A percentile compares a stretch with the other conserved stretches of the same genome.
Evolutionary conservation across 805 yeast species (phyloP).

Genomic region (Yarrowia porcina): DNA sequence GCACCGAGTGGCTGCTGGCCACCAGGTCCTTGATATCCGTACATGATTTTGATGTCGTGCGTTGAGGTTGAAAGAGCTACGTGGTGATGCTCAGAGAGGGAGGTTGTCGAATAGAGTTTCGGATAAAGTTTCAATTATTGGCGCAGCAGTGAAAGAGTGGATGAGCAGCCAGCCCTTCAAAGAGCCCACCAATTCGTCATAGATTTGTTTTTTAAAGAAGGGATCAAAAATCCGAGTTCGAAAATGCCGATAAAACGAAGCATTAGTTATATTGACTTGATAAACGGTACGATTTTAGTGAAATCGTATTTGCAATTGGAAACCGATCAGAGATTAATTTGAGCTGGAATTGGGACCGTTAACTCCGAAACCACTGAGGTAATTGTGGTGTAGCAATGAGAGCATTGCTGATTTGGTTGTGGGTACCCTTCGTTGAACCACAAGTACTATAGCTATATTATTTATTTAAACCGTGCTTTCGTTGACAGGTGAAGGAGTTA

Average conservation of each 20-base stretch:
- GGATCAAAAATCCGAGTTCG: too few species aligned
- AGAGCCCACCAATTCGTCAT: too few species aligned
- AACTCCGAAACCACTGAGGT: not conserved
- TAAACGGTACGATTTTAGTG: too few species aligned
- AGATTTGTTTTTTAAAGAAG: too few species aligned
- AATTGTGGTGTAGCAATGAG: not conserved
- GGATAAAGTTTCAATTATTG: not conserved
- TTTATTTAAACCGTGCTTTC: too few species aligned
- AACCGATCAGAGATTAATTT: not conserved
- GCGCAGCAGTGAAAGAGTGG: slow-evolving; percentile 6
- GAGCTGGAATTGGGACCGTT: slow-evolving; percentile 1
- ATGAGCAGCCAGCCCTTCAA: not conserved
- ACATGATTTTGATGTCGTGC: slow-evolving; percentile 17
- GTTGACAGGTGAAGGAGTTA: too few species aligned
- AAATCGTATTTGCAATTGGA: not conserved
- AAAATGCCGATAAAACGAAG: too few species aligned
- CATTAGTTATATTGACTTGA: too few species aligned
- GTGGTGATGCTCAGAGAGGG: not conserved
- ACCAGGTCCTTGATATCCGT: slow-evolving; percentile 27
- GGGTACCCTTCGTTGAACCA: too few species aligned
- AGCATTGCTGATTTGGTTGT: too few species aligned
- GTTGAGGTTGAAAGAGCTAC: not conserved
- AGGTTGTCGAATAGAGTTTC: not conserved
- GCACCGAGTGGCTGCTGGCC: slow-evolving; percentile 27
- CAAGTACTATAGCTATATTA: too few species aligned